Base-by-base conservation (phyloP, 108 stramenopile species). In the Schizochytrium sp. region DNA sequence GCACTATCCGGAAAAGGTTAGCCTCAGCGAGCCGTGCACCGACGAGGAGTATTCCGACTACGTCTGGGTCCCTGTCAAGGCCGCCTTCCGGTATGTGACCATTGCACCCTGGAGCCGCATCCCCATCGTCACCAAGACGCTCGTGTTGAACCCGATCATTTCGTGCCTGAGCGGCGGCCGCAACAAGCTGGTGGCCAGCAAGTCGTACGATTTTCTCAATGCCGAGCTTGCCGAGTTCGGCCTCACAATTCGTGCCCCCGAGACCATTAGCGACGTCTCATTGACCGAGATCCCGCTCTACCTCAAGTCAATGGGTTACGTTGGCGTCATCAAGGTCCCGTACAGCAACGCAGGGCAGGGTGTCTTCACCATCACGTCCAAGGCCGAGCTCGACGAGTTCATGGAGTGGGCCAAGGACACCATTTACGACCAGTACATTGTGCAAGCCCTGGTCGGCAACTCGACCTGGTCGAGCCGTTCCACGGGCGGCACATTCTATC, bases 21-120 rank as follows among this genome's bases (percentile, higher is more conserved):
- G n/a, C 59, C 87, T 34, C 2, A 44, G 41, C 87, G 23, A 83
- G 76, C 76, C 76, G n/a, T 83, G 76, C 51, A 12, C 19, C n/a
- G 48, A 53, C 48, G 48, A 47, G 51, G 63, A 69, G 41, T 69
- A 21, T 1, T 5, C 76, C 6, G 87, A 25, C 59, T 25, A 29
- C 58, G 87, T 60, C 19, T 89, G 89, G 89, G n/a, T 60, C 12
- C 89, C 89, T 0, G 89, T 89, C 41, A 44, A 53, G 14, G 89
- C 89, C 8, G 87, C 87, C 25, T 90, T 88, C 72, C 88, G 90
- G 10, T 90, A 90, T 72, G 90, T 90, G n/a, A 90, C 90, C 57
- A 87, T 87, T 58, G n/a, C 60, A 12, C 90, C 90, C 16, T 90
- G 90, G 90, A 72, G 76, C 21, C 88, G 88, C 44, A 44, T 90